Evolutionary conservation across 2,329 filamentous ascomycete species (phyloP).

Genomic region (Fusarium sp.): DNA sequence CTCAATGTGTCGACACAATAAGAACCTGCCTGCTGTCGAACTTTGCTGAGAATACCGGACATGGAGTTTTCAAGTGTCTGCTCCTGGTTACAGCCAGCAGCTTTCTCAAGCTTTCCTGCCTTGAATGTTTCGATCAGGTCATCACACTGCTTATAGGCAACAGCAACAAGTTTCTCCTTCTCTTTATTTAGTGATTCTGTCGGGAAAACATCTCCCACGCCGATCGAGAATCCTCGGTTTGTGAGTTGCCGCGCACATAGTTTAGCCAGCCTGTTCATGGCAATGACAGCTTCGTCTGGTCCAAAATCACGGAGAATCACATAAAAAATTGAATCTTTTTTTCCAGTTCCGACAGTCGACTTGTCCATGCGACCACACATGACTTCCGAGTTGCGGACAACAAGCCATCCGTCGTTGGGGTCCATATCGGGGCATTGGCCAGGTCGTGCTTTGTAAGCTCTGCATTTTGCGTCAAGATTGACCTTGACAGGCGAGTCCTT

Average conservation of each 20-base stretch:
- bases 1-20: constrained; percentile 92
- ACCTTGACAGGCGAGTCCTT: constrained; percentile 83
- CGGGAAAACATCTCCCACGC: constrained; percentile 93
- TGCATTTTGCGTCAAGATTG: constrained; percentile 93
- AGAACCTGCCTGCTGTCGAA: constrained; percentile 89
- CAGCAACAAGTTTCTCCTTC: constrained; percentile 80
- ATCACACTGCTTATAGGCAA: constrained; percentile 84
- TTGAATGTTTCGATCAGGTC: constrained; percentile 85
- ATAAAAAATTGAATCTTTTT: constrained; percentile 98
- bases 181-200: constrained; percentile 74
- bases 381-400: constrained; percentile 94
- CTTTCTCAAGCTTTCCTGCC: constrained; percentile 82
- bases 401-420: constrained; percentile 88
- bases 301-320: constrained; percentile 96
- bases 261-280: constrained; percentile 94
- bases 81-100: constrained; percentile 89
- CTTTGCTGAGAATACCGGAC: constrained; percentile 89
- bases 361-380: constrained; percentile 99
- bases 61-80: constrained; percentile 91
- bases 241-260: constrained; percentile 89
- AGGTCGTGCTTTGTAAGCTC: constrained; percentile 75
- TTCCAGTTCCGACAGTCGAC: constrained; percentile 93
- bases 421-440: constrained; percentile 76
- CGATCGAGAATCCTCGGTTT: constrained; percentile 94
- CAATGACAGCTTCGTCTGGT: constrained; percentile 84